Evolutionary conservation across 768 basidiomycete genomes (phyloP).

Genomic region (Lactarius hengduanensis): DNA sequence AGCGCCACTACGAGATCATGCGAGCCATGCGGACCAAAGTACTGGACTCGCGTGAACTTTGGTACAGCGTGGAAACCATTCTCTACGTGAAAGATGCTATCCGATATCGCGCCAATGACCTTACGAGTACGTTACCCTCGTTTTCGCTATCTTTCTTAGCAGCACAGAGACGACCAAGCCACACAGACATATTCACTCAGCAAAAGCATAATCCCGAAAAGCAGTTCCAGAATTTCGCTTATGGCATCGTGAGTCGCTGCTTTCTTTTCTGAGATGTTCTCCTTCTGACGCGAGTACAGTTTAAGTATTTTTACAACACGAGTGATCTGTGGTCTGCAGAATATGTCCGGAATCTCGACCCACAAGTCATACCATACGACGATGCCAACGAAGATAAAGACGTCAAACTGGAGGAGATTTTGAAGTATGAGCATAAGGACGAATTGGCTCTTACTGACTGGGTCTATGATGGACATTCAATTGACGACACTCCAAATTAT

Average conservation of each 20-base stretch:
- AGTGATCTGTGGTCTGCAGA: constrained; percentile 10
- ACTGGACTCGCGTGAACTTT: constrained; percentile 13
- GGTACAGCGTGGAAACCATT: neutral
- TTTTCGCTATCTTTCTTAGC: too few species aligned
- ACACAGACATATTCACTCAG: constrained; percentile 28
- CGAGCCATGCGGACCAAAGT: constrained; percentile 15
- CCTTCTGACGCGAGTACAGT: constrained; percentile 8
- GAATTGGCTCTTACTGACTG: constrained; percentile 8
- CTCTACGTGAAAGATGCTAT: neutral
- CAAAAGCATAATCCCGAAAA: constrained; percentile 26
- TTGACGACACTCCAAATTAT: constrained; percentile 5
- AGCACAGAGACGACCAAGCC: neutral
- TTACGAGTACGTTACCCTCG: neutral
- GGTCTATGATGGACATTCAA: constrained; percentile 21
- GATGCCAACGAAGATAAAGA: constrained; percentile 14
- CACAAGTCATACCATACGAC: neutral
- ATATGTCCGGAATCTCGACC: neutral
- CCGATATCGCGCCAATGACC: constrained; percentile 10
- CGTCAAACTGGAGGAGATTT: constrained; percentile 10
- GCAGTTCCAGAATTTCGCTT: constrained; percentile 31
- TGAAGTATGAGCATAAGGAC: constrained; percentile 1
- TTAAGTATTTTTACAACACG: constrained; percentile 5
- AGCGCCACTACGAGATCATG: constrained; percentile 30
- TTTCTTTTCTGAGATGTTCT: neutral
- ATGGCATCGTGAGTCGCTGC: constrained; percentile 26